phyloP scores from a whole-genome alignment of 331 rosid species.

The Saraca asoca region DNA sequence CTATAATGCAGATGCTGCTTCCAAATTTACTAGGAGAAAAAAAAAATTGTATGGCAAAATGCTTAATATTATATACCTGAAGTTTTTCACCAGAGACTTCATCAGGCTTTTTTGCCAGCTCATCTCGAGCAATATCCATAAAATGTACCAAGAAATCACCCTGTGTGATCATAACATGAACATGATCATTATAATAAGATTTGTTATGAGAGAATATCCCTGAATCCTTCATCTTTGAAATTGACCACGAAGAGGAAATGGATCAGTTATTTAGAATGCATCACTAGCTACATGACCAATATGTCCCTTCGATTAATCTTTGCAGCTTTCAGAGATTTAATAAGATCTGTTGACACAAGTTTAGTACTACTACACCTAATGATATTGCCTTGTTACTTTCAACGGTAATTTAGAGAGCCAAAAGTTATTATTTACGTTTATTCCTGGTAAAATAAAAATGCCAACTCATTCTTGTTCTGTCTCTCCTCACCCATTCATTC shows the following conservation, averaged over 20 bases:
- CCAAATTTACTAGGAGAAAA: constrained; percentile 13
- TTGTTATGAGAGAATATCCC: constrained; percentile 9
- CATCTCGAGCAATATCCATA: constrained; percentile 97
- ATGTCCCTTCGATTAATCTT: constrained; percentile 10
- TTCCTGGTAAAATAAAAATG: no score
- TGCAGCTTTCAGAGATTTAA: neutral
- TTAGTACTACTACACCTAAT: neutral
- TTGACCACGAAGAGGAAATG: constrained; percentile 28
- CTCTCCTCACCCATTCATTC: neutral
- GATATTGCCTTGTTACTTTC: neutral
- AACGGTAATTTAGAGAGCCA: neutral
- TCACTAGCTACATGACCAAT: constrained; percentile 9
- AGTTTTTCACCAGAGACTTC: constrained; percentile 96
- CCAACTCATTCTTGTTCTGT: neutral
- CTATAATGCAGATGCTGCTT: constrained; percentile 11
- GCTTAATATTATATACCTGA: constrained; percentile 62
- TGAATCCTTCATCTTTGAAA: constrained; percentile 1
- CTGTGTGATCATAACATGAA: constrained; percentile 44
- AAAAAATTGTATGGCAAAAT: constrained; percentile 23
- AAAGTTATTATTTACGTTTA: neutral
- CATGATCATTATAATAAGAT: constrained; percentile 20
- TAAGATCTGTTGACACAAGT: neutral
- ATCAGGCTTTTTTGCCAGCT: constrained; percentile 82
- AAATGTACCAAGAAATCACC: constrained; percentile 98
- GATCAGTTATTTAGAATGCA: constrained; percentile 7